phyloP scores from a whole-genome alignment of 1,284 basidiomycete genomes.

The Fomitiporia mediterranea region DNA sequence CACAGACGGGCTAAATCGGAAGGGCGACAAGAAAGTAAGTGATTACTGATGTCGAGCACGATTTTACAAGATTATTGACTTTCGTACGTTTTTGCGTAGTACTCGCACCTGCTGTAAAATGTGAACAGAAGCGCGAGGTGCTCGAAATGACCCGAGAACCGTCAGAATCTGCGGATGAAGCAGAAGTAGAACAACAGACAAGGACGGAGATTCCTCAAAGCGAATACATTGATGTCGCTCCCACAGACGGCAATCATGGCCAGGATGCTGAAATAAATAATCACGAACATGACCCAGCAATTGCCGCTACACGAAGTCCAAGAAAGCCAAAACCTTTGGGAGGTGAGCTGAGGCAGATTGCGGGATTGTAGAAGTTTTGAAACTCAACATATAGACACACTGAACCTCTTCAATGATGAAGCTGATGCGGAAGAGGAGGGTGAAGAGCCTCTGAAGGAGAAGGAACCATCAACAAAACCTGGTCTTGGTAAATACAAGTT shows the following conservation, averaged over 20 bases:
- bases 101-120: background rate
- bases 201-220: conserved; percentile 3
- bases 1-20: background rate
- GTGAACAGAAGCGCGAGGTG: background rate
- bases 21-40: background rate
- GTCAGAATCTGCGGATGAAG: conserved; percentile 16
- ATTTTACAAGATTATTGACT: background rate
- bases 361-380: background rate
- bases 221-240: background rate
- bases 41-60: too few species aligned
- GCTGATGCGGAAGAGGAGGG: background rate
- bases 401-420: conserved; percentile 14
- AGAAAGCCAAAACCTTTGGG: background rate
- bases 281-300: too few species aligned
- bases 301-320: background rate
- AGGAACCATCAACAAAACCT: background rate
- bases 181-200: conserved; percentile 17
- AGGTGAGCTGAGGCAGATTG: background rate
- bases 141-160: background rate
- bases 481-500: background rate
- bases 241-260: background rate
- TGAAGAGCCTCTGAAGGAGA: background rate
- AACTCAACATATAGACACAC: conserved; percentile 1
- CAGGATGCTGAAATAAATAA: background rate
- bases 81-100: background rate